phyloP scores from a whole-genome alignment of 352 stramenopile species.

The Phytophthora macrochlamydospora region DNA sequence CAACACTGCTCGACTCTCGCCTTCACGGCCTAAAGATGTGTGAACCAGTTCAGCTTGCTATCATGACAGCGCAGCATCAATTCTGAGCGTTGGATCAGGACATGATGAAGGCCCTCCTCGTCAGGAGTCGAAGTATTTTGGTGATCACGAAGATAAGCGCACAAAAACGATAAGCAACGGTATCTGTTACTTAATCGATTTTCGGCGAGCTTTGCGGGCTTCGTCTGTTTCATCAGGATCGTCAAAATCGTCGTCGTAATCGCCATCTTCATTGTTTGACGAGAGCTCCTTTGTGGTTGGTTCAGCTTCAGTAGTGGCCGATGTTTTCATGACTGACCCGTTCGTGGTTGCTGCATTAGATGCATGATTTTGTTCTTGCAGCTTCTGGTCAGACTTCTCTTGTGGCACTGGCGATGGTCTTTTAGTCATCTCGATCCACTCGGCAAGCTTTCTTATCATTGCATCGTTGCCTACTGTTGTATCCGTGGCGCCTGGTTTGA shows the following conservation, averaged over 20 bases:
- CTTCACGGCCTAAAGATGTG: neutral
- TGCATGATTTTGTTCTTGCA: neutral
- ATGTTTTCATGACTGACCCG: neutral
- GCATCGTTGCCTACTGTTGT: slow-evolving; percentile 10
- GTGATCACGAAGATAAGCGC: neutral
- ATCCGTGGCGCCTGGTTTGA: slow-evolving; percentile 18
- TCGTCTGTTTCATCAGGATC: slow-evolving; percentile 29
- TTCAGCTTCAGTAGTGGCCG: neutral
- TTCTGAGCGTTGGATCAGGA: slow-evolving; percentile 6
- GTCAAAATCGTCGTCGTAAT: slow-evolving; percentile 58
- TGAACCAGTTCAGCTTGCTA: neutral
- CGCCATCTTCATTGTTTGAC: slow-evolving; percentile 21
- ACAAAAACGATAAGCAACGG: neutral
- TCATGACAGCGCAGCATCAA: neutral
- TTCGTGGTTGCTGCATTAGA: neutral
- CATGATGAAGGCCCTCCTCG: neutral
- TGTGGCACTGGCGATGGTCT: neutral
- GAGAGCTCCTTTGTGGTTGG: slow-evolving; percentile 1
- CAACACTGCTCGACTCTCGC: slow-evolving; percentile 2
- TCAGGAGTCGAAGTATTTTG: slow-evolving; percentile 15
- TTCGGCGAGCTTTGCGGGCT: slow-evolving; percentile 16
- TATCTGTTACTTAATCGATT: slow-evolving; percentile 12
- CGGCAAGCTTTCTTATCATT: slow-evolving; percentile 33
- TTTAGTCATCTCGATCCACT: slow-evolving; percentile 39
- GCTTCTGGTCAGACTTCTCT: neutral